Evolutionary conservation across 2,329 filamentous ascomycete genomes (phyloP).

Genomic region (Geoglossum cookeanum): DNA sequence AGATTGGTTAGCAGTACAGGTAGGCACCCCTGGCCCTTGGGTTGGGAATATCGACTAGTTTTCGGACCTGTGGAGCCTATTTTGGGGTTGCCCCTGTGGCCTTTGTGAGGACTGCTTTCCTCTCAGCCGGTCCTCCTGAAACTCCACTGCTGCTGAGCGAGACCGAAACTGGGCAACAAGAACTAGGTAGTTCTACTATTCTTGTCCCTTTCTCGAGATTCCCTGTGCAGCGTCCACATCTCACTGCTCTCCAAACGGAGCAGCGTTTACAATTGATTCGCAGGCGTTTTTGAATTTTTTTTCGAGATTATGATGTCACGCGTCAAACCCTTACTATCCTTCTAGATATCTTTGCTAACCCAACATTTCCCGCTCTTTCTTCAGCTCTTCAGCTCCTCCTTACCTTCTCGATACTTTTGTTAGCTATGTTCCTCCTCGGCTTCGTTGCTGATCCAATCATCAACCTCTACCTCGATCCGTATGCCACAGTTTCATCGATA

Average conservation of each 20-base stretch:
- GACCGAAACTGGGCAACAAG: too few species aligned
- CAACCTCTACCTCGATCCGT: conserved; percentile 67
- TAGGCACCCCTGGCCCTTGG: conserved; percentile 12
- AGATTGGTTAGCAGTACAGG: conserved; percentile 33
- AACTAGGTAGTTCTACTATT: too few species aligned
- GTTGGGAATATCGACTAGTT: neutral
- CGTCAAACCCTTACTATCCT: conserved; percentile 20
- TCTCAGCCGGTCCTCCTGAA: too few species aligned
- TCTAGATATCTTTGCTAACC: conserved; percentile 13
- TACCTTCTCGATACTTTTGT: conserved; percentile 51
- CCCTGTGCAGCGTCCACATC: too few species aligned
- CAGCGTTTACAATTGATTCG: neutral
- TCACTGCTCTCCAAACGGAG: too few species aligned
- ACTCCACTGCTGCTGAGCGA: too few species aligned
- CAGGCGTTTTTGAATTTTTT: neutral
- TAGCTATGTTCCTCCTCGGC: conserved; percentile 63
- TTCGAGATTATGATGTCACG: conserved; percentile 10
- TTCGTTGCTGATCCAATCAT: conserved; percentile 89
- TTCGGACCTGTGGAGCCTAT: neutral
- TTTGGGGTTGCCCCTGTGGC: neutral
- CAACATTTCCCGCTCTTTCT: neutral
- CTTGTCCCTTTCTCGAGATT: too few species aligned
- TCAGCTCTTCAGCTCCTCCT: conserved; percentile 45
- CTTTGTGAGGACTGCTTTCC: too few species aligned
- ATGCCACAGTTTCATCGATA: conserved; percentile 22